phyloP scores from a whole-genome alignment of 306 rosid genomes.

The Gastrolobium villosum region DNA sequence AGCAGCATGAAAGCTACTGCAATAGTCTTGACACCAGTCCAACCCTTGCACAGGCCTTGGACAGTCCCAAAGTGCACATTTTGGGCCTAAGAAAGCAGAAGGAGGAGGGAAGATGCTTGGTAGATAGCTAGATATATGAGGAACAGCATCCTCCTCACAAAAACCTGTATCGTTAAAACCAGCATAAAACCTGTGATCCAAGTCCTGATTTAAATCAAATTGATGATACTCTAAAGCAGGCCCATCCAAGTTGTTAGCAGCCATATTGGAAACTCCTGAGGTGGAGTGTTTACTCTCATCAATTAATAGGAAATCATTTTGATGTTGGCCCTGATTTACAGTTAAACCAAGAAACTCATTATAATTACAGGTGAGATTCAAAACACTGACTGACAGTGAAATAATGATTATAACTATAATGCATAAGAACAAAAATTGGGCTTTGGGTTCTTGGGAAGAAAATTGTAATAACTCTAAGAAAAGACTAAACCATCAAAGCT shows the following conservation, averaged over 20 bases:
- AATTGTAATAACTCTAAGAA: background rate
- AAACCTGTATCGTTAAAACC: conserved; percentile 49
- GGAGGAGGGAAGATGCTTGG: conserved; percentile 83
- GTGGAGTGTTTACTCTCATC: conserved; percentile 66
- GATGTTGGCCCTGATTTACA: conserved; percentile 60
- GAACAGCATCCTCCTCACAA: conserved; percentile 59
- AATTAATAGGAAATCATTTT: conserved; percentile 62
- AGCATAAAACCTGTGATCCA: conserved; percentile 62
- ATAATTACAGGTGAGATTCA: conserved; percentile 34
- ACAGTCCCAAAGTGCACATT: conserved; percentile 92
- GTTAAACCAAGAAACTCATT: conserved; percentile 57
- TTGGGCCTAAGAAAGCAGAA: conserved; percentile 89
- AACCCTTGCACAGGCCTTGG: conserved; percentile 88
- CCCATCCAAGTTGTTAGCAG: conserved; percentile 69
- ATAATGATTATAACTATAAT: background rate
- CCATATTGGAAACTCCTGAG: conserved; percentile 55
- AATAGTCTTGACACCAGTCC: conserved; percentile 80
- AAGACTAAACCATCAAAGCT: background rate
- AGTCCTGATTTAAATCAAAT: conserved; percentile 63
- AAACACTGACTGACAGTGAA: conserved; percentile 18
- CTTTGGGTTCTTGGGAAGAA: background rate
- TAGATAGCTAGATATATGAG: conserved; percentile 68
- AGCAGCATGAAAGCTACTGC: conserved; percentile 82
- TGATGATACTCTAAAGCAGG: conserved; percentile 65
- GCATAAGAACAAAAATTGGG: background rate